phyloP scores from a whole-genome alignment of 208 protist species.

The Trypanosoma caninum region DNA sequence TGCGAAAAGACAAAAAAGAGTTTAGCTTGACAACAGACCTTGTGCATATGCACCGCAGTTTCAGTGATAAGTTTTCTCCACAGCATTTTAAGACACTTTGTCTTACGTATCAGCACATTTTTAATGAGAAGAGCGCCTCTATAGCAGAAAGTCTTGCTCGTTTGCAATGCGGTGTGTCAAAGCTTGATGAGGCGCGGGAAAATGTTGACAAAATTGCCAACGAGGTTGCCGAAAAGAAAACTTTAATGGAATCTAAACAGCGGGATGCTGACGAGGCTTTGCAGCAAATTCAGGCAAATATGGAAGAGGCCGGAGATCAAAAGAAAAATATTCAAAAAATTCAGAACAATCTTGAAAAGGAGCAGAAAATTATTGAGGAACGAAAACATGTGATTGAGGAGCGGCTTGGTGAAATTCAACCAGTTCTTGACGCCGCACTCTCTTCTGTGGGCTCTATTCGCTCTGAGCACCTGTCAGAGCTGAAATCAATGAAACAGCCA shows the following conservation, averaged over 20 bases:
- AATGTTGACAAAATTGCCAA: slow-evolving; percentile 93
- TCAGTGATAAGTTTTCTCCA: slow-evolving; percentile 77
- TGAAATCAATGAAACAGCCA: slow-evolving; percentile 95
- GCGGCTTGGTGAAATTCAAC: slow-evolving; percentile 93
- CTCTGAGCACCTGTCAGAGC: slow-evolving; percentile 93
- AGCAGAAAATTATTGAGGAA: slow-evolving; percentile 86
- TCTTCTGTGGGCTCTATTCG: slow-evolving; percentile 93
- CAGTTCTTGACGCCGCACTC: slow-evolving; percentile 92
- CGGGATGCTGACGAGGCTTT: slow-evolving; percentile 94
- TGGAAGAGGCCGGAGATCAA: slow-evolving; percentile 92
- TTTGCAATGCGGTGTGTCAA: slow-evolving; percentile 90
- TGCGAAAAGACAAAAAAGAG: slow-evolving; percentile 70
- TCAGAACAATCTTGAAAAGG: slow-evolving; percentile 87
- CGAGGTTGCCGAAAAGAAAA: slow-evolving; percentile 90
- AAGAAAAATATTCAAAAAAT: slow-evolving; percentile 94
- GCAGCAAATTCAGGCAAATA: slow-evolving; percentile 94
- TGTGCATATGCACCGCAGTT: slow-evolving; percentile 80
- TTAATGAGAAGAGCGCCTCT: slow-evolving; percentile 72
- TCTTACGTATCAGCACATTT: slow-evolving; percentile 85
- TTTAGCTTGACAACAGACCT: slow-evolving; percentile 88
- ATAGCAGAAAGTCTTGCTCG: slow-evolving; percentile 69
- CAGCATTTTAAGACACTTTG: slow-evolving; percentile 93
- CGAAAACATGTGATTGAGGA: slow-evolving; percentile 92
- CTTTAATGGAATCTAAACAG: slow-evolving; percentile 91
- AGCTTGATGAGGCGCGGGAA: slow-evolving; percentile 94